These are phyloP conservation scores for Naganishia friedmannii DNA, from an alignment of 768 basidiomycete species.

Conservation along the genomic window DNA sequence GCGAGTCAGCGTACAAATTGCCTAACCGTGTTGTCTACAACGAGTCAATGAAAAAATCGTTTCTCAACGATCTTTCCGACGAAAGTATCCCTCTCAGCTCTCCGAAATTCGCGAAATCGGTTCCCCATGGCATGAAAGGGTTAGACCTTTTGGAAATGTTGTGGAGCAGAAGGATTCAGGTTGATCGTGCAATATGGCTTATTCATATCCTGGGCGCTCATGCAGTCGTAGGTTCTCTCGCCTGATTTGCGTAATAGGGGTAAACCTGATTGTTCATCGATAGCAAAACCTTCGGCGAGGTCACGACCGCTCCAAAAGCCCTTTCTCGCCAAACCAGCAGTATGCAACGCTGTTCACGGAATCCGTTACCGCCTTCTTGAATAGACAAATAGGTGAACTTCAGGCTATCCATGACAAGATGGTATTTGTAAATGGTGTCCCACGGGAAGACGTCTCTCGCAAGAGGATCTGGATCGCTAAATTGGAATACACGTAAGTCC, in stretches of 20 bases:
- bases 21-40: constrained; percentile 29
- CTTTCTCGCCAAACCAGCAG: constrained; percentile 70
- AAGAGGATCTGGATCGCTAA: constrained; percentile 9
- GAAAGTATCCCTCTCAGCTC: constrained; percentile 19
- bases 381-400: constrained; percentile 76
- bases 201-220: constrained; percentile 81
- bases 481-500: constrained; percentile 26
- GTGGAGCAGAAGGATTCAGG: constrained; percentile 71
- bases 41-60: constrained; percentile 23
- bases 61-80: constrained; percentile 22
- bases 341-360: constrained; percentile 84
- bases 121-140: constrained; percentile 81
- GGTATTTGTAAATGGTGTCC: neutral
- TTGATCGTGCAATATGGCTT: constrained; percentile 82
- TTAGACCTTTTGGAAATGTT: constrained; percentile 77
- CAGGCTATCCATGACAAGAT: constrained; percentile 54
- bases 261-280: neutral
- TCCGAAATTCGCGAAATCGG: constrained; percentile 40
- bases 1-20: constrained; percentile 22
- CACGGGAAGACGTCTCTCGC: constrained; percentile 4
- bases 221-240: constrained; percentile 53
- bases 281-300: constrained; percentile 53
- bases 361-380: constrained; percentile 73
- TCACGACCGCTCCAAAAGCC: constrained; percentile 72
- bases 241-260: neutral